Evolutionary conservation across 768 basidiomycete species (phyloP).

Genomic region (Mycena galericulata): DNA sequence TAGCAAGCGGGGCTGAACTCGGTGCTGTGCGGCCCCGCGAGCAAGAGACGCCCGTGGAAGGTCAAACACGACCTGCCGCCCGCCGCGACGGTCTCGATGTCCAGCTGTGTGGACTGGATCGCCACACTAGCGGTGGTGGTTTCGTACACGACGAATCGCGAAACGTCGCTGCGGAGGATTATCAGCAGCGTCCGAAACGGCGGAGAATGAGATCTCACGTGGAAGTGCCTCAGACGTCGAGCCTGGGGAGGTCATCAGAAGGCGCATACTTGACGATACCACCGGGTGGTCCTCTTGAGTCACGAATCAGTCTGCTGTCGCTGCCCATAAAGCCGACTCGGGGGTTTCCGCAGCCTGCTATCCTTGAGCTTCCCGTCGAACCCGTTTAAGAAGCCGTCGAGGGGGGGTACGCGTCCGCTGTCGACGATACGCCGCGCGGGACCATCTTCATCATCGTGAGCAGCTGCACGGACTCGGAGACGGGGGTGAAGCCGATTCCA

Average conservation of each 20-base stretch:
- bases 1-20: conserved; percentile 95
- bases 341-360: conserved; percentile 66
- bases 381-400: conserved; percentile 91
- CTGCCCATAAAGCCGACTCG: conserved; percentile 97
- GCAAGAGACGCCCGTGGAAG: conserved; percentile 91
- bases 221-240: conserved; percentile 95
- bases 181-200: neutral
- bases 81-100: conserved; percentile 96
- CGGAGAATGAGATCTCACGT: conserved; percentile 51
- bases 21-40: conserved; percentile 92
- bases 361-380: conserved; percentile 83
- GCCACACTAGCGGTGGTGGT: conserved; percentile 95
- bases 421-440: conserved; percentile 90
- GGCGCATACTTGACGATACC: conserved; percentile 82
- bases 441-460: conserved; percentile 97
- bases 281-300: conserved; percentile 93
- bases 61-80: conserved; percentile 93
- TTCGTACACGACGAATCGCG: conserved; percentile 93
- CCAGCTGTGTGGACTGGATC: conserved; percentile 92
- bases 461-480: conserved; percentile 90
- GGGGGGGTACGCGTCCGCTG: conserved; percentile 94
- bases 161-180: conserved; percentile 69
- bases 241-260: conserved; percentile 50
- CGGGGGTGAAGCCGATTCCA: conserved; percentile 87
- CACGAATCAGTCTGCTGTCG: conserved; percentile 93